Evolutionary conservation across 176 grass and related monocot genomes (phyloP).

Genomic region (Oryza brachyantha): DNA sequence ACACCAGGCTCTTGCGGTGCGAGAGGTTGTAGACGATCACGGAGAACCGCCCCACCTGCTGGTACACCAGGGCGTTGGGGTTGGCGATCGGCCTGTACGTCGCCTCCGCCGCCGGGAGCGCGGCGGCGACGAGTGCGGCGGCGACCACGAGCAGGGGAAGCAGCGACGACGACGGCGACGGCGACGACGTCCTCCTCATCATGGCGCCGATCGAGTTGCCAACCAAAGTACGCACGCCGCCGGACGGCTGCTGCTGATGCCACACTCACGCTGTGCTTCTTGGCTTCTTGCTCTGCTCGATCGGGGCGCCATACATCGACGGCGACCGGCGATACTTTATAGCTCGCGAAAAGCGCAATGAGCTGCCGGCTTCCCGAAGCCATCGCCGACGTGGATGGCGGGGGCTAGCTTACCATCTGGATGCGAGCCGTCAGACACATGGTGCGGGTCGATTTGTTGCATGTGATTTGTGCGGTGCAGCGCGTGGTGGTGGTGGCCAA

Average conservation of each 20-base stretch:
- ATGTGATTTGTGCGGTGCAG: neutral
- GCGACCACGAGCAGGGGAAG: neutral
- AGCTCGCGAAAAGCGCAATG: constrained; percentile 7
- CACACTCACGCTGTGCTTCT: neutral
- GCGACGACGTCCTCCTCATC: constrained; percentile 1
- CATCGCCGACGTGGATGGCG: neutral
- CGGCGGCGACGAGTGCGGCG: neutral
- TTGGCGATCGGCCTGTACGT: constrained; percentile 25
- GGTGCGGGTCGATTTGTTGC: neutral
- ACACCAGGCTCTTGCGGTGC: neutral
- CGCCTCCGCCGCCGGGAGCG: neutral
- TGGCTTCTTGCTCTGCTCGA: neutral
- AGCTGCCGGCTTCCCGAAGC: constrained; percentile 10
- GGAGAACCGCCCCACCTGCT: constrained; percentile 27
- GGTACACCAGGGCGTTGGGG: neutral
- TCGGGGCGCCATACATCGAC: neutral
- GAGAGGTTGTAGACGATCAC: constrained; percentile 20
- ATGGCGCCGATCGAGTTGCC: neutral
- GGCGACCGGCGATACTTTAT: constrained; percentile 6
- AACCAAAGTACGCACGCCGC: too few relatives aligned
- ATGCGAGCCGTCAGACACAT: neutral
- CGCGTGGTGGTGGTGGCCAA: neutral
- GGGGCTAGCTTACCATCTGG: too few relatives aligned
- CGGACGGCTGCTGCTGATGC: too few relatives aligned
- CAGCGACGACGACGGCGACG: neutral